Conservation (phyloP, 805 yeast genomes). For the Nakazawaea ishiwadae region DNA sequence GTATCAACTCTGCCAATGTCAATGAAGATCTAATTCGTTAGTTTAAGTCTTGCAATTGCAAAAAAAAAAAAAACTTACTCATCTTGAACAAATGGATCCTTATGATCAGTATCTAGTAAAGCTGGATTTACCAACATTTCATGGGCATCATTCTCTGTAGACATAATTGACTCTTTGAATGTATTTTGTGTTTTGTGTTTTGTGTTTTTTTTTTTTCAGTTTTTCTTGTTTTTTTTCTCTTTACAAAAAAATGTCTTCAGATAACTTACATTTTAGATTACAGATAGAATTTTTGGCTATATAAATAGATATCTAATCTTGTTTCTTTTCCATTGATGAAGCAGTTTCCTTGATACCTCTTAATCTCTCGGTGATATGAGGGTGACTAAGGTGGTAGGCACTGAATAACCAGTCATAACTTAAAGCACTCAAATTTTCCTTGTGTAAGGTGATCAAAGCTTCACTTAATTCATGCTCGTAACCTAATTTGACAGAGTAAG, state of each 20-base stretch:
- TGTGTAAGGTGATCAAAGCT: conserved; percentile 71
- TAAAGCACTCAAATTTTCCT: conserved; percentile 79
- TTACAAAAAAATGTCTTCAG: too few species aligned
- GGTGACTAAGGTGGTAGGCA: conserved; percentile 87
- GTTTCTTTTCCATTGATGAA: conserved; percentile 27
- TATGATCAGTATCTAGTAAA: conserved; percentile 13
- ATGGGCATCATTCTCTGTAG: neutral
- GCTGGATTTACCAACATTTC: conserved; percentile 9
- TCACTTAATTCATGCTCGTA: conserved; percentile 61
- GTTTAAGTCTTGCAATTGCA: too few species aligned
- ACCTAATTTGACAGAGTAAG: conserved; percentile 73
- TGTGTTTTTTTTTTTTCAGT: conserved; percentile 11
- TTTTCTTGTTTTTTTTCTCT: too few species aligned
- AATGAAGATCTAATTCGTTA: conserved; percentile 17
- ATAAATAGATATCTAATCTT: conserved; percentile 3
- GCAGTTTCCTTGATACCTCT: conserved; percentile 50
- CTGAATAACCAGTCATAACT: conserved; percentile 89
- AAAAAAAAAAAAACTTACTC: conserved; percentile 10
- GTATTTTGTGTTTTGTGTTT: neutral
- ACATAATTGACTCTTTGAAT: neutral
- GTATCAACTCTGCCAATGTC: conserved; percentile 50
- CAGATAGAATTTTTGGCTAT: too few species aligned
- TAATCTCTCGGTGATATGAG: conserved; percentile 86
- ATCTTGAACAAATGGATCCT: conserved; percentile 14
- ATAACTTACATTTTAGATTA: too few species aligned